Percentiles rank a stretch among this genome's conserved stretches.
Evolutionary conservation across 805 yeast genomes (phyloP).

Genomic region (Cyberlindnera nakhonratchasimensis): DNA sequence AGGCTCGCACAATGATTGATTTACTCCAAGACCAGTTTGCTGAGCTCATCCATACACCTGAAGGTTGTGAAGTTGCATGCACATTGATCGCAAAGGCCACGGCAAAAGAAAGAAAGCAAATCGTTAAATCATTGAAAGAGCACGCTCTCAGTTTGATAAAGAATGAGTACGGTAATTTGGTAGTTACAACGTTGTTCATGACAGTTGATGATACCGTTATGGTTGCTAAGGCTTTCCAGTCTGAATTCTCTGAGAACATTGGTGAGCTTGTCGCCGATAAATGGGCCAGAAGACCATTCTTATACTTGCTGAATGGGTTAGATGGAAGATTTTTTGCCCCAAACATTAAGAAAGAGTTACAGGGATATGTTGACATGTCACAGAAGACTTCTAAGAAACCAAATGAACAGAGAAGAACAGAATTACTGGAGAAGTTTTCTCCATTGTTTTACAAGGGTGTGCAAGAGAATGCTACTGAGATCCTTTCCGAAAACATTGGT

Average conservation of each 20-base stretch:
- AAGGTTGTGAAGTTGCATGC: slow-evolving; percentile 90
- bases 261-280: slow-evolving; percentile 61
- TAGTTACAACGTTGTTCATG: slow-evolving; percentile 72
- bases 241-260: slow-evolving; percentile 52
- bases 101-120: slow-evolving; percentile 87
- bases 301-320: slow-evolving; percentile 74
- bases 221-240: slow-evolving; percentile 65
- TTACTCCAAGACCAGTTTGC: slow-evolving; percentile 84
- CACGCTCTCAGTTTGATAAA: slow-evolving; percentile 74
- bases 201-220: slow-evolving; percentile 93
- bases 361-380: slow-evolving; percentile 57
- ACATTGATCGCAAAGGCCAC: slow-evolving; percentile 73
- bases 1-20: slow-evolving; percentile 78
- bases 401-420: slow-evolving; percentile 67
- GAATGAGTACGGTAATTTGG: slow-evolving; percentile 84
- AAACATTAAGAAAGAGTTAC: slow-evolving; percentile 53
- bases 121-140: slow-evolving; percentile 67
- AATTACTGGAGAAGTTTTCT: slow-evolving; percentile 59
- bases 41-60: slow-evolving; percentile 91
- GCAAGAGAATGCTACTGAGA: slow-evolving; percentile 43
- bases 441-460: slow-evolving; percentile 62
- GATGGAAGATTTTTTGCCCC: slow-evolving; percentile 84
- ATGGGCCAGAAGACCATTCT: slow-evolving; percentile 83
- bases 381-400: slow-evolving; percentile 81
- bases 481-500: slow-evolving; percentile 70